These are phyloP conservation scores for Gaeumannomyces tritici DNA, from an alignment of 2,329 filamentous ascomycete genomes.

Conservation along the genomic window DNA sequence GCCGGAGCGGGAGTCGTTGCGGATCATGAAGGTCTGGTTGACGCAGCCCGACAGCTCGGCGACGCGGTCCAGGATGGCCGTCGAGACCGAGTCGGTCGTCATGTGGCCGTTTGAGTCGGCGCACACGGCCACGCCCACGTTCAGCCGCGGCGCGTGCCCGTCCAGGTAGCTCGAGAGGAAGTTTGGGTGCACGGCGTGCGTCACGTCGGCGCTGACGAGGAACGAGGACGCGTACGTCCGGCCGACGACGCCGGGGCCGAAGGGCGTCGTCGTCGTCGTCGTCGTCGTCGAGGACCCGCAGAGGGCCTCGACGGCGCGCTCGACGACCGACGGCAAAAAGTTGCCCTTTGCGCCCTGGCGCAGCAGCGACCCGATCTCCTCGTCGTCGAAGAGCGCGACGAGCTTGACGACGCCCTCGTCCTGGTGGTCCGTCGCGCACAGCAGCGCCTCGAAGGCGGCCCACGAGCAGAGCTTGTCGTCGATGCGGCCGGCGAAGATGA, in stretches of 20 bases:
- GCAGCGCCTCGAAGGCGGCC: constrained; percentile 75
- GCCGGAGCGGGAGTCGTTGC: constrained; percentile 81
- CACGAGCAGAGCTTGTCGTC: constrained; percentile 98
- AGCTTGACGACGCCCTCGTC: constrained; percentile 69
- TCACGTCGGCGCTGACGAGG: constrained; percentile 86
- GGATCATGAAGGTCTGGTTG: constrained; percentile 86
- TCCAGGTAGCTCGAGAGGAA: constrained; percentile 77
- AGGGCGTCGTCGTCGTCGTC: constrained; percentile 11
- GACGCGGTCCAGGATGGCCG: constrained; percentile 68
- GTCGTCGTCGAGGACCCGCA: constrained; percentile 32
- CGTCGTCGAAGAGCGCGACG: constrained; percentile 91
- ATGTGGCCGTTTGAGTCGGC: constrained; percentile 89
- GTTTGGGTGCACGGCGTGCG: constrained; percentile 90
- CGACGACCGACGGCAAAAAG: constrained; percentile 72
- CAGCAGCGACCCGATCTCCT: constrained; percentile 87
- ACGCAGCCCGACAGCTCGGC: constrained; percentile 63
- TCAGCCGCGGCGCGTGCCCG: constrained; percentile 78
- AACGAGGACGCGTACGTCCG: constrained; percentile 89
- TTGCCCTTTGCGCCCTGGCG: constrained; percentile 86
- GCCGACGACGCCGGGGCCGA: constrained; percentile 54
- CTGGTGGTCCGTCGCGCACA: constrained; percentile 52
- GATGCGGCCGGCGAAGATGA: constrained; percentile 91
- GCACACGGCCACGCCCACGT: constrained; percentile 73
- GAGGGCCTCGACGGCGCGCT: constrained; percentile 66
- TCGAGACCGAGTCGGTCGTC: constrained; percentile 85